A percentile compares a stretch with the other conserved stretches of the same genome.
These are phyloP conservation scores for Wallacemonas sp. DNA, from an alignment of 208 protist species.

Conservation along the genomic window DNA sequence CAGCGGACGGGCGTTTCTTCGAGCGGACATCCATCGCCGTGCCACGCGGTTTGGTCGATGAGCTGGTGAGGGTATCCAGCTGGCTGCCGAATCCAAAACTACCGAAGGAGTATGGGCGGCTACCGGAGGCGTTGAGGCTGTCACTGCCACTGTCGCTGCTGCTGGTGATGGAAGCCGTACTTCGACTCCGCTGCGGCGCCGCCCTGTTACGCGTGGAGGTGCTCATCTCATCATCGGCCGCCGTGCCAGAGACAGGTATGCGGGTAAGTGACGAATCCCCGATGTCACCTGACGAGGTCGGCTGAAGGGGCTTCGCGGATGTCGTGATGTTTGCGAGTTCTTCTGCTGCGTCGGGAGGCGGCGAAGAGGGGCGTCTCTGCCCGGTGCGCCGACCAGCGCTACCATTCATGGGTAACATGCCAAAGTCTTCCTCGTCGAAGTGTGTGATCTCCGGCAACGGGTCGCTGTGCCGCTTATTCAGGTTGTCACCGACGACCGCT, in stretches of 20 bases:
- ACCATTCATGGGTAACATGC: background rate
- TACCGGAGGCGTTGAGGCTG: background rate
- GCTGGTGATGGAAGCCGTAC: too few relatives aligned
- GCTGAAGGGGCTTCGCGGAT: background rate
- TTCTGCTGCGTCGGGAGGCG: background rate
- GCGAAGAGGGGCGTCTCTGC: background rate
- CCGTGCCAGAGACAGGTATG: too few relatives aligned
- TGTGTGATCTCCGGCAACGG: background rate
- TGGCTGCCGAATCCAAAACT: background rate
- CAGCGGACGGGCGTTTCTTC: background rate
- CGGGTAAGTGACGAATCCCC: background rate
- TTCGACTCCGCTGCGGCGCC: background rate
- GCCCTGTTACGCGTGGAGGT: background rate
- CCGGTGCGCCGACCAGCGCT: background rate
- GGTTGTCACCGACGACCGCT: background rate
- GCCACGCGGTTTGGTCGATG: background rate
- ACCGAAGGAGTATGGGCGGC: background rate
- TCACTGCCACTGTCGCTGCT: background rate
- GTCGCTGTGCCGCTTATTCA: slow-evolving; percentile 4
- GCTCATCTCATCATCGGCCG: too few relatives aligned
- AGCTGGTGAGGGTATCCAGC: background rate
- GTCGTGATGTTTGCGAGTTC: background rate
- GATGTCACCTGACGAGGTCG: background rate
- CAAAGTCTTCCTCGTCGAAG: background rate
- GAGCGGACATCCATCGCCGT: background rate